Evolutionary conservation across 257 asterid genomes (phyloP).

Genomic region (Henckelia pumila): DNA sequence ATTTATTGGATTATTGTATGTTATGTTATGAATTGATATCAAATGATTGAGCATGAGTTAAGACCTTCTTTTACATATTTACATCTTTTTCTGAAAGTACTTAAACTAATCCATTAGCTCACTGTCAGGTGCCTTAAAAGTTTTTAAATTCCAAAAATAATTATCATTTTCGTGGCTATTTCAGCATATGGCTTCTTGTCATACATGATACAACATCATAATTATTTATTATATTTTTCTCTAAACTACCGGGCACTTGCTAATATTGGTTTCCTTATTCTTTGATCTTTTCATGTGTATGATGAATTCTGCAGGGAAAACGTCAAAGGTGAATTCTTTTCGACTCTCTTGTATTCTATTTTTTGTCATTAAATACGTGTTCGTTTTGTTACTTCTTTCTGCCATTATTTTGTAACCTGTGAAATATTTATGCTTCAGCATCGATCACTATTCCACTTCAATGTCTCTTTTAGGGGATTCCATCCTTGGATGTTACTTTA

Average conservation of each 20-base stretch:
- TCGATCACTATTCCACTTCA: not conserved
- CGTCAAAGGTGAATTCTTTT: constrained; percentile 50
- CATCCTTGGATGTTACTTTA: not conserved
- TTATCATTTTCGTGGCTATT: not conserved
- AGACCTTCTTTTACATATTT: constrained; percentile 5
- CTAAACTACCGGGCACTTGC: constrained; percentile 9
- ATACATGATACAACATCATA: not conserved
- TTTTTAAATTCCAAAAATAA: constrained; percentile 5
- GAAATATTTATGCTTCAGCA: not conserved
- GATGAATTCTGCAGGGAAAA: constrained; percentile 60
- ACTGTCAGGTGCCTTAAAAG: constrained; percentile 12
- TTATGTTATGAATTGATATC: not conserved
- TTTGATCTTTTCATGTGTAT: constrained; percentile 32
- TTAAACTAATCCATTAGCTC: not conserved
- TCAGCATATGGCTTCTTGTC: constrained; percentile 3
- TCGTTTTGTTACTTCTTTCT: not conserved
- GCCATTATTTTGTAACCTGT: not conserved
- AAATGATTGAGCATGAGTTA: constrained; percentile 2
- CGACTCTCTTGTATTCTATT: constrained; percentile 4
- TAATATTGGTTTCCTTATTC: constrained; percentile 23
- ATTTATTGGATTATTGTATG: not conserved
- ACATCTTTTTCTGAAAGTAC: not conserved
- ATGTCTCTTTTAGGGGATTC: not conserved
- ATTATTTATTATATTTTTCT: constrained; percentile 3
- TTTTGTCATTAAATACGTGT: not conserved